Evolutionary conservation across 202 grass and related monocot species (phyloP).

Genomic region (Zoysia matrella): DNA sequence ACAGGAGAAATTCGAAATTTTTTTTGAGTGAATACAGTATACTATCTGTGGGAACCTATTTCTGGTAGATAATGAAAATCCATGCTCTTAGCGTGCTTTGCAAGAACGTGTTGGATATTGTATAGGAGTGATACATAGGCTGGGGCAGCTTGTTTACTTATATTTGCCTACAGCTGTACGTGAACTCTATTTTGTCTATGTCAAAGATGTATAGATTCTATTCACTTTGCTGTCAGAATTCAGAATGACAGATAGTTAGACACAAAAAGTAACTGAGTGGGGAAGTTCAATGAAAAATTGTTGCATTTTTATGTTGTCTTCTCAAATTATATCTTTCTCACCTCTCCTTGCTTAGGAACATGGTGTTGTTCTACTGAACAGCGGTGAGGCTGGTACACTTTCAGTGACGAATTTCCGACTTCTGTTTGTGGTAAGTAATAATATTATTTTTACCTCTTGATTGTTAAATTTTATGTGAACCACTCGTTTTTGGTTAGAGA

Average conservation of each 20-base stretch:
- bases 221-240: neutral
- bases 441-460: conserved; percentile 2
- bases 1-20: neutral
- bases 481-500: neutral
- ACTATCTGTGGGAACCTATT: neutral
- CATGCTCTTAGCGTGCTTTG: neutral
- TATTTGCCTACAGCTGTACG: neutral
- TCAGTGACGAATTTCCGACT: conserved; percentile 97
- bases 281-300: neutral
- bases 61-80: conserved; percentile 2
- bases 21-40: conserved; percentile 1
- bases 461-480: neutral
- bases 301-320: conserved; percentile 9
- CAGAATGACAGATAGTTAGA: neutral
- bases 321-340: conserved; percentile 22
- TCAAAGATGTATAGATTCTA: neutral
- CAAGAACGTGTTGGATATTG: neutral
- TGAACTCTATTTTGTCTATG: neutral
- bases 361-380: conserved; percentile 89
- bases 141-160: neutral
- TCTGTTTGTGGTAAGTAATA: conserved; percentile 87
- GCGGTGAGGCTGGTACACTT: conserved; percentile 65
- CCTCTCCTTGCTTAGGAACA: conserved; percentile 54
- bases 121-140: neutral
- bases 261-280: neutral